A percentile compares a stretch with the other conserved stretches of the same genome.
Evolutionary conservation across 345 rosid species (phyloP).

Genomic region (Gossypioides kirkii): DNA sequence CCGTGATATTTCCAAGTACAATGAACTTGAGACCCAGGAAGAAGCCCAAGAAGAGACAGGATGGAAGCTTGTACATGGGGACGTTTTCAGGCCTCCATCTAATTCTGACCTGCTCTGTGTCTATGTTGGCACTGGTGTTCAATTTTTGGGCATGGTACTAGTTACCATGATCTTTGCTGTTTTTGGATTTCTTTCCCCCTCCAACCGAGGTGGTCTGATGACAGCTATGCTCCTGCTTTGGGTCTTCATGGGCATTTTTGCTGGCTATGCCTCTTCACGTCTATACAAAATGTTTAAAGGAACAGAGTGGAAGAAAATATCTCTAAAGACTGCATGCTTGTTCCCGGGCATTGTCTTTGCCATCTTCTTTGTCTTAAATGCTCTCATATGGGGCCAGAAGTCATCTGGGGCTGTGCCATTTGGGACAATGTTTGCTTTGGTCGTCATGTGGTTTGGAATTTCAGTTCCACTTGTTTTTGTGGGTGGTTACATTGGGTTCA

Average conservation of each 20-base stretch:
- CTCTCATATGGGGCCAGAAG: conserved; percentile 80
- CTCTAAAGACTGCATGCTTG: conserved; percentile 15
- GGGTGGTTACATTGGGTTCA: conserved; percentile 64
- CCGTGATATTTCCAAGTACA: conserved; percentile 78
- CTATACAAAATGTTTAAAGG: conserved; percentile 5
- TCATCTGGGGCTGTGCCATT: conserved; percentile 87
- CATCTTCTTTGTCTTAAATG: conserved; percentile 64
- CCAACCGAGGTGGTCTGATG: conserved; percentile 68
- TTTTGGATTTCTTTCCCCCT: conserved; percentile 3
- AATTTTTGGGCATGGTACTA: conserved; percentile 1
- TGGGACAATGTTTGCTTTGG: conserved; percentile 79
- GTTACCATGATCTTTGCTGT: conserved; percentile 4
- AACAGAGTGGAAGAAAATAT: neutral
- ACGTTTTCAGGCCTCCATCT: conserved; percentile 71
- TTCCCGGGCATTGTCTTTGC: conserved; percentile 65
- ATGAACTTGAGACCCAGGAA: conserved; percentile 77
- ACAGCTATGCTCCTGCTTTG: conserved; percentile 78
- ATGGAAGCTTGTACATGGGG: conserved; percentile 80
- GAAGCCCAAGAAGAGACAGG: conserved; percentile 92
- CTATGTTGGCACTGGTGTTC: conserved; percentile 1
- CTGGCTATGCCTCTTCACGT: neutral
- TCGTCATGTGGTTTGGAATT: conserved; percentile 76
- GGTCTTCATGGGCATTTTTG: conserved; percentile 53
- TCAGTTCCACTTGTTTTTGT: conserved; percentile 69
- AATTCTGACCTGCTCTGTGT: conserved; percentile 12